Evolutionary conservation across 1,284 basidiomycete species (phyloP).

Genomic region (Pyrrhoderma lamaoense): DNA sequence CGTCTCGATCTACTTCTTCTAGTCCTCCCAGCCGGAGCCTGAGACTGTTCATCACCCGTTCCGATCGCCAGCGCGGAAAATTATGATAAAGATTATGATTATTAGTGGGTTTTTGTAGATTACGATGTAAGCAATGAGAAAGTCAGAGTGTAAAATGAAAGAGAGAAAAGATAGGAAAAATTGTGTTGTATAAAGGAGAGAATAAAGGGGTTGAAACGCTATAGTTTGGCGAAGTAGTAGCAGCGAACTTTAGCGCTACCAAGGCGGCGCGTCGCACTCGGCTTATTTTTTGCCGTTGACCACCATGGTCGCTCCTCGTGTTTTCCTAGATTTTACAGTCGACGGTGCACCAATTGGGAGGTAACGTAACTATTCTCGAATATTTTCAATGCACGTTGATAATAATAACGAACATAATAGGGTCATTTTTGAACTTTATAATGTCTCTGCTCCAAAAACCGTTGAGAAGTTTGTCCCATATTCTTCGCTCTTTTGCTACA

Average conservation of each 20-base stretch:
- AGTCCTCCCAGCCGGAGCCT: slow-evolving; percentile 7
- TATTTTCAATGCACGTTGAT: too few relatives aligned
- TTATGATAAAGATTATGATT: not conserved
- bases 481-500: not conserved
- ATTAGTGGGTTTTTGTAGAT: too few relatives aligned
- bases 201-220: not conserved
- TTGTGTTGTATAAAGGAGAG: not conserved
- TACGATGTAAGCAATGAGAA: not conserved
- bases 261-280: too few relatives aligned
- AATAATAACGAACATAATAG: too few relatives aligned
- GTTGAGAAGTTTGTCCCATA: slow-evolving; percentile 65
- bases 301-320: slow-evolving; percentile 46
- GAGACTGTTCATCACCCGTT: slow-evolving; percentile 2
- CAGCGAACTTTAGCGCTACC: too few relatives aligned
- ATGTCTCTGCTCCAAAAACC: slow-evolving; percentile 71
- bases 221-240: too few relatives aligned
- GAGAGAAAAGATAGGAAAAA: not conserved
- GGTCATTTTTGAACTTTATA: slow-evolving; percentile 78
- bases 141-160: not conserved
- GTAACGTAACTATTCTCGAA: too few relatives aligned
- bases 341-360: slow-evolving; percentile 51
- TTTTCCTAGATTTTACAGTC: slow-evolving; percentile 62
- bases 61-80: slow-evolving; percentile 16
- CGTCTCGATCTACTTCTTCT: slow-evolving; percentile 3
- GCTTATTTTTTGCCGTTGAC: not conserved